phyloP scores from a whole-genome alignment of 2,329 filamentous ascomycete genomes.

The Lecanosticta acicola region DNA sequence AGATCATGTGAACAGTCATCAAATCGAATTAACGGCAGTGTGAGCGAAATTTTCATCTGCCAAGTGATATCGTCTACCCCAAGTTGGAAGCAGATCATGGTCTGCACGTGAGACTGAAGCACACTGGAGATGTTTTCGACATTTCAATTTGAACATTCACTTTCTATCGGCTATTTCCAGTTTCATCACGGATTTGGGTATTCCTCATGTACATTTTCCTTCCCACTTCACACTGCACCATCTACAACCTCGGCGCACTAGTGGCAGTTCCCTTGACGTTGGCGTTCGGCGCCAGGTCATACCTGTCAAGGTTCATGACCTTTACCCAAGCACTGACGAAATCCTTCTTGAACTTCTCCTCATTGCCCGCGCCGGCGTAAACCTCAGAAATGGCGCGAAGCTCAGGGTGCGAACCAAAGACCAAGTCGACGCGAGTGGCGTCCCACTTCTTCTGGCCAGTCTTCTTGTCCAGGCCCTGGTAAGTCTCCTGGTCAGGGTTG shows the following conservation, averaged over 20 bases:
- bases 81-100: too few species aligned
- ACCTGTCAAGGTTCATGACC: slow-evolving; percentile 69
- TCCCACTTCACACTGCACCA: background rate
- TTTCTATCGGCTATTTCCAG: background rate
- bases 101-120: too few species aligned
- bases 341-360: slow-evolving; percentile 63
- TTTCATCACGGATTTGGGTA: background rate
- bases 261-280: slow-evolving; percentile 5
- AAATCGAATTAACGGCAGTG: too few species aligned
- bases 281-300: slow-evolving; percentile 45
- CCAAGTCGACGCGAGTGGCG: slow-evolving; percentile 61
- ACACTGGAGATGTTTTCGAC: too few species aligned
- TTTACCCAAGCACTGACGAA: slow-evolving; percentile 68
- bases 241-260: slow-evolving; percentile 13
- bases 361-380: slow-evolving; percentile 56
- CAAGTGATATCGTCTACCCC: too few species aligned
- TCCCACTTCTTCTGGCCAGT: slow-evolving; percentile 62
- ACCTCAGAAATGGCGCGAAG: slow-evolving; percentile 65
- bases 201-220: background rate
- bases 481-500: slow-evolving; percentile 50
- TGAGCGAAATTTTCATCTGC: too few species aligned
- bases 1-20: background rate
- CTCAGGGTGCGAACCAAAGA: slow-evolving; percentile 70
- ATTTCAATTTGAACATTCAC: background rate
- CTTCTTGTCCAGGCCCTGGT: slow-evolving; percentile 60